Evolutionary conservation across 2,329 filamentous ascomycete species (phyloP), one percentile per base, ranked within the genome.

Genomic region (Aspergillus pseudoterreus): DNA sequence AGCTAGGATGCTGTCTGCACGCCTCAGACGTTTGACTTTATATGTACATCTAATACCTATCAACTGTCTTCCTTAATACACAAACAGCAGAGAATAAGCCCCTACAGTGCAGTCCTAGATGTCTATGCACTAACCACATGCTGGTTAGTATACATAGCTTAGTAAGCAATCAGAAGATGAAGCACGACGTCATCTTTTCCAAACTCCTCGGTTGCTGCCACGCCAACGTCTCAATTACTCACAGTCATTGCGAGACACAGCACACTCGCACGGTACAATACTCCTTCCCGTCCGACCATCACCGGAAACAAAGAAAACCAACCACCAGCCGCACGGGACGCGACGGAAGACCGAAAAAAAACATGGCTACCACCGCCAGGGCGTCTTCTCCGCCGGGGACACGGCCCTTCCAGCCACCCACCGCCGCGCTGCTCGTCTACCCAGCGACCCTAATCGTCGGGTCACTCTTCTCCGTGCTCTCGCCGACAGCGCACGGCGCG

Each of bases 391-490:
- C 52, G n/a, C 6, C 14, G 11, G 35, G 35, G 15, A 38, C 15
- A 38, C 49, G 47, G 45, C 45, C 30, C 24, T 47, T 36, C 42
- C 47, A 55, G 24, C 45, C 49, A 3, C 54, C 59, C 10, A 35
- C 43, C 17, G 39, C 79, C 21, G 75, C 86, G 19, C 80, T 96
- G 27, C 69, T 76, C 2, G 74, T 89, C 54, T 97, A 96, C 74
- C 92, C 92, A 4, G 62, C 76, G 22, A 86, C 92, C 6, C 84
- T 99, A 52, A 57, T 90, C 50, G 81, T 96, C 59, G 94, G 94
- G 58, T 88, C 89, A 24, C 65, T 95, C 59, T 96, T 90, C 79
- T 86, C 87, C 43, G 74, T 83, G 33, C 73, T 97, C 47, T 92
- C 90, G 15, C 91, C 91, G 1, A 75, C 83, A 54, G 84, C 84